These are phyloP conservation scores for Populus tomentosa DNA, from an alignment of 441 rosid species.

Conservation along the genomic window DNA sequence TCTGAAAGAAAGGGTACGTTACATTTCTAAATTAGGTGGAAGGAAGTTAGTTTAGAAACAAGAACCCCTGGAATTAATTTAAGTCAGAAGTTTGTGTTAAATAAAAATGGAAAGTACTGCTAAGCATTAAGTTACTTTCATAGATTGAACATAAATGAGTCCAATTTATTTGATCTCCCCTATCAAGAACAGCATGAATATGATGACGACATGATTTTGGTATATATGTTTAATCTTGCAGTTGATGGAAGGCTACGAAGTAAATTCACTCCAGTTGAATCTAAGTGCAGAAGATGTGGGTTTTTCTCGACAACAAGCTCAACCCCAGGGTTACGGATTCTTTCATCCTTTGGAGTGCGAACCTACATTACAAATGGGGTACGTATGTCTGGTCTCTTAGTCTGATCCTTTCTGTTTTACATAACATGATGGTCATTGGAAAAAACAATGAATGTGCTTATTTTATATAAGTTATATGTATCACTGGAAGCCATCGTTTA, in stretches of 20 bases:
- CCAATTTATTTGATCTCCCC: neutral
- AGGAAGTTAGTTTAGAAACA: neutral
- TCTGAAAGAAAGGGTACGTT: slow-evolving; percentile 79
- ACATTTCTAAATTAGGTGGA: neutral
- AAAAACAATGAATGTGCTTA: neutral
- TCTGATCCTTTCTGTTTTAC: neutral
- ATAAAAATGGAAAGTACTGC: neutral
- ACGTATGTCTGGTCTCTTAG: slow-evolving; percentile 16
- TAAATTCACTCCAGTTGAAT: slow-evolving; percentile 60
- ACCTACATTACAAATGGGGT: slow-evolving; percentile 93
- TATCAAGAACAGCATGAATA: neutral
- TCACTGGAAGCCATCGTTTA: neutral
- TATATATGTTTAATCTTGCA: slow-evolving; percentile 18
- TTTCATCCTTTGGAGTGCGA: slow-evolving; percentile 89
- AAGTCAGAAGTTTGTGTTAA: neutral
- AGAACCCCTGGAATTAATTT: neutral
- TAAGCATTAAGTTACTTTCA: neutral
- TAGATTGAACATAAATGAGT: neutral
- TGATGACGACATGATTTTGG: neutral
- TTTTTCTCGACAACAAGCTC: slow-evolving; percentile 46
- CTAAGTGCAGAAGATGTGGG: slow-evolving; percentile 56
- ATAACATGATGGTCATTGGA: neutral
- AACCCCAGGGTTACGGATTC: slow-evolving; percentile 58
- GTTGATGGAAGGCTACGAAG: slow-evolving; percentile 88
- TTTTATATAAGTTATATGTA: no score